Conservation (phyloP, 176 grass and related monocot genomes). For the Alloteropsis semialata region DNA sequence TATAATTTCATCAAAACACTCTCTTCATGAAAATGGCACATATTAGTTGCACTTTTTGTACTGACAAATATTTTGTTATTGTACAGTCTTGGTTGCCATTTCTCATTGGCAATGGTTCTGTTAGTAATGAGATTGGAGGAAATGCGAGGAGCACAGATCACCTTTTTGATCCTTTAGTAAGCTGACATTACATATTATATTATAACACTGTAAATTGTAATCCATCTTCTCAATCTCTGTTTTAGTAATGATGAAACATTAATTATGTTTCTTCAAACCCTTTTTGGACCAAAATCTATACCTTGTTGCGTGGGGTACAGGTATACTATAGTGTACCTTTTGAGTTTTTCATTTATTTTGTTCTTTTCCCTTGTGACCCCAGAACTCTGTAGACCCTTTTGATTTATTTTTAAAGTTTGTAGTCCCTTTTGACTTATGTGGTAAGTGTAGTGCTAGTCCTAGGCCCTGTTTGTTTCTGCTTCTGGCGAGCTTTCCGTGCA, state of each 20-base stretch:
- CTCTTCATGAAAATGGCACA: background rate
- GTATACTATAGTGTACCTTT: background rate
- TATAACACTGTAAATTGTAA: background rate
- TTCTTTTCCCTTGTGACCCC: background rate
- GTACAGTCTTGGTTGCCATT: constrained; percentile 83
- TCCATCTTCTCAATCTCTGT: background rate
- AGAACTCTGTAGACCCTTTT: background rate
- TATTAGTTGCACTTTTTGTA: constrained; percentile 7
- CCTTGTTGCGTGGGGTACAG: background rate
- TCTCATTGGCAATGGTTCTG: constrained; percentile 45
- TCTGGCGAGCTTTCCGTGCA: no score
- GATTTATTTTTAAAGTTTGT: no score
- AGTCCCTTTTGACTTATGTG: background rate
- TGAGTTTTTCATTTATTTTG: background rate
- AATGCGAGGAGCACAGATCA: constrained; percentile 10
- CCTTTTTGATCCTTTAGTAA: constrained; percentile 79
- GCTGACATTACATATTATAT: constrained; percentile 33
- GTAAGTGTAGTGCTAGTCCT: background rate
- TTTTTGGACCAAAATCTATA: background rate
- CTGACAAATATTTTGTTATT: constrained; percentile 20
- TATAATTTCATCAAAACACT: constrained; percentile 14
- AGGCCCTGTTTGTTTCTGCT: no score
- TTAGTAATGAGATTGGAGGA: constrained; percentile 25
- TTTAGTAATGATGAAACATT: background rate
- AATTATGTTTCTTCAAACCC: background rate